Evolutionary conservation across 331 rosid species (phyloP).

Genomic region (Cydonia oblonga): DNA sequence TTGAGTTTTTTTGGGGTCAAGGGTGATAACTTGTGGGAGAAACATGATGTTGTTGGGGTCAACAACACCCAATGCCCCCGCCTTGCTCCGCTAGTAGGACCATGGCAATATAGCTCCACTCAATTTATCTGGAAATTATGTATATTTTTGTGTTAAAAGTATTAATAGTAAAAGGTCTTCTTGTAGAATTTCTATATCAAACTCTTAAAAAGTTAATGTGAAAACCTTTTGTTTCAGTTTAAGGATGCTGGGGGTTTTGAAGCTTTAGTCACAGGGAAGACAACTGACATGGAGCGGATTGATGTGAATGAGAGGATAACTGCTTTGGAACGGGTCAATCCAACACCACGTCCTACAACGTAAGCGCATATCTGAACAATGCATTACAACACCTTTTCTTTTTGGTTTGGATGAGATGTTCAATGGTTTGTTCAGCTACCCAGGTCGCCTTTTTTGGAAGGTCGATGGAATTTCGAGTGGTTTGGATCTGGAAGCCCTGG

Average conservation of each 20-base stretch:
- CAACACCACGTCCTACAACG: conserved; percentile 95
- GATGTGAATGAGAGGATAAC: conserved; percentile 95
- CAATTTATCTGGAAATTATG: too few relatives aligned
- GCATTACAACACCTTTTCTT: neutral
- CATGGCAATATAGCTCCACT: too few relatives aligned
- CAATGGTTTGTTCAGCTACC: conserved; percentile 29
- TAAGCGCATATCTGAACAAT: conserved; percentile 22
- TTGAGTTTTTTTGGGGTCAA: too few relatives aligned
- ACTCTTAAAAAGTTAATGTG: neutral
- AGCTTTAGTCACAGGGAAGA: conserved; percentile 79
- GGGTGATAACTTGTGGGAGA: too few relatives aligned
- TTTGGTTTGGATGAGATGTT: conserved; percentile 22
- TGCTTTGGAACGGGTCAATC: conserved; percentile 88
- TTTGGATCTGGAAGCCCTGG: conserved; percentile 79
- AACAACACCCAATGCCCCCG: too few relatives aligned
- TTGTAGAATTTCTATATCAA: too few relatives aligned
- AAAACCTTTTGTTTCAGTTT: conserved; percentile 44
- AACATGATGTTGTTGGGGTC: too few relatives aligned
- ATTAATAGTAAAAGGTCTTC: neutral
- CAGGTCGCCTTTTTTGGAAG: conserved; percentile 97
- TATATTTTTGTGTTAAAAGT: neutral
- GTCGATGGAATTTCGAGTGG: conserved; percentile 95
- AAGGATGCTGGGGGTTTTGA: conserved; percentile 92
- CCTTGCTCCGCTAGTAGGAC: too few relatives aligned
- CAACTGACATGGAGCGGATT: conserved; percentile 60